Percentiles rank a stretch among this genome's conserved stretches.
Evolutionary conservation across 192 early-diverging fungal species (phyloP).

Genomic region (Chytriomyces confervae): DNA sequence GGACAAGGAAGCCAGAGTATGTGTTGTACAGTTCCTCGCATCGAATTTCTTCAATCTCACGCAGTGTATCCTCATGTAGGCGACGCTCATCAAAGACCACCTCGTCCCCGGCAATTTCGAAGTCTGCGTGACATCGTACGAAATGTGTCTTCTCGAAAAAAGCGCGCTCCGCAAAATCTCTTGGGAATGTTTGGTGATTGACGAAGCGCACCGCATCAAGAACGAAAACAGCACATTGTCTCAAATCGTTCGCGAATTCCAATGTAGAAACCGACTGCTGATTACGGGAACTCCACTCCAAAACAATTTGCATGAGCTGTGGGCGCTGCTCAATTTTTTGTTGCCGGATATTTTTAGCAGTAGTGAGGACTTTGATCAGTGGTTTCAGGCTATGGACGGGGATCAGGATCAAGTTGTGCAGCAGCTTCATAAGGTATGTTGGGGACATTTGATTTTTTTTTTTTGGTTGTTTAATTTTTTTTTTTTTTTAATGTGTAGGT

Average conservation of each 20-base stretch:
- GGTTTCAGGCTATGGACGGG: slow-evolving; percentile 82
- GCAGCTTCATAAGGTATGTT: slow-evolving; percentile 69
- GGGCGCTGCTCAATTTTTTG: slow-evolving; percentile 97
- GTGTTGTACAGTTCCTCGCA: slow-evolving; percentile 9
- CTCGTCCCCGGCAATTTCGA: slow-evolving; percentile 71
- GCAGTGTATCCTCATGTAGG: background rate
- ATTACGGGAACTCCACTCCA: slow-evolving; percentile 96
- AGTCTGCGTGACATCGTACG: slow-evolving; percentile 95
- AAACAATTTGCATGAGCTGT: slow-evolving; percentile 98
- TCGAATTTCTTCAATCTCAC: slow-evolving; percentile 20
- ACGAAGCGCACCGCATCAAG: slow-evolving; percentile 84
- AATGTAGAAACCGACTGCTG: slow-evolving; percentile 84
- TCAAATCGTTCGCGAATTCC: slow-evolving; percentile 90
- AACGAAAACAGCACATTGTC: slow-evolving; percentile 96
- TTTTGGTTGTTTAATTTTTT: slow-evolving; percentile 47
- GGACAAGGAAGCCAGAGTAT: slow-evolving; percentile 79
- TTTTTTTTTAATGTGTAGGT: slow-evolving; percentile 49
- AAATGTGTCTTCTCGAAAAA: slow-evolving; percentile 94
- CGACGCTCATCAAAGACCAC: slow-evolving; percentile 37
- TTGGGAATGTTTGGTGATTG: slow-evolving; percentile 81
- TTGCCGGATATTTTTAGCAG: slow-evolving; percentile 96
- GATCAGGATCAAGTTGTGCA: slow-evolving; percentile 77
- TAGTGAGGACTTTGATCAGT: slow-evolving; percentile 91
- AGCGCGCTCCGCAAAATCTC: slow-evolving; percentile 75
- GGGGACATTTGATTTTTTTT: background rate